Evolutionary conservation across 257 asterid genomes (phyloP).

Genomic region (Solanum appendiculatum): DNA sequence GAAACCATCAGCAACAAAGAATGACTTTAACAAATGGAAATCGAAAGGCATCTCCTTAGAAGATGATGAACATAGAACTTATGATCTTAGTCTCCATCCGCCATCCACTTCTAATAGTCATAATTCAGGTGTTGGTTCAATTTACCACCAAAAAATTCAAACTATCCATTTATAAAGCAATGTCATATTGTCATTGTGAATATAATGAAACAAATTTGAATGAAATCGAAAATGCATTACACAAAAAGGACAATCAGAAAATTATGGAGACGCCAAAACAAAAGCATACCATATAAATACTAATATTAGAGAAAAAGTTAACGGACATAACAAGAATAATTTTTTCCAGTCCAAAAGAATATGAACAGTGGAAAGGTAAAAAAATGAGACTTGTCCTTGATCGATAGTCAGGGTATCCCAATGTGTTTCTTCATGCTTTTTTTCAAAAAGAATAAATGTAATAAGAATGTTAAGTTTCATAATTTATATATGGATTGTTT

Average conservation of each 20-base stretch:
- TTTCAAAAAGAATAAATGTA: not conserved
- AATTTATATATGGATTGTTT: not conserved
- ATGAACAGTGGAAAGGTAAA: not conserved
- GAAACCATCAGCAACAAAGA: not conserved
- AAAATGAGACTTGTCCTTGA: not conserved
- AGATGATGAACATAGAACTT: too few species aligned
- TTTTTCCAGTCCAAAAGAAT: not conserved
- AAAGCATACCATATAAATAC: not conserved
- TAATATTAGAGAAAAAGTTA: not conserved
- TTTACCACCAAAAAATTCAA: not conserved
- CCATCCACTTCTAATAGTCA: not conserved
- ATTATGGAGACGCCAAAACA: not conserved
- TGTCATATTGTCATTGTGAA: too few species aligned
- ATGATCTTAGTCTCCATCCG: not conserved
- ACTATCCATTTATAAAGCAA: not conserved
- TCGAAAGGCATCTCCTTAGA: not conserved
- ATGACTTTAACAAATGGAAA: not conserved
- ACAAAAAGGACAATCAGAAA: not conserved
- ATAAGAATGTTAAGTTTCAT: not conserved
- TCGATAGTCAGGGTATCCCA: not conserved
- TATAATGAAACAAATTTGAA: not conserved
- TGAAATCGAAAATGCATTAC: not conserved
- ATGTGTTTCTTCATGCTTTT: not conserved
- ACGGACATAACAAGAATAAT: not conserved
- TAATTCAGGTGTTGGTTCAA: not conserved